Percentiles rank a stretch among this genome's conserved stretches.
phyloP scores from a whole-genome alignment of 768 basidiomycete species.

The Boletus huronensis region DNA sequence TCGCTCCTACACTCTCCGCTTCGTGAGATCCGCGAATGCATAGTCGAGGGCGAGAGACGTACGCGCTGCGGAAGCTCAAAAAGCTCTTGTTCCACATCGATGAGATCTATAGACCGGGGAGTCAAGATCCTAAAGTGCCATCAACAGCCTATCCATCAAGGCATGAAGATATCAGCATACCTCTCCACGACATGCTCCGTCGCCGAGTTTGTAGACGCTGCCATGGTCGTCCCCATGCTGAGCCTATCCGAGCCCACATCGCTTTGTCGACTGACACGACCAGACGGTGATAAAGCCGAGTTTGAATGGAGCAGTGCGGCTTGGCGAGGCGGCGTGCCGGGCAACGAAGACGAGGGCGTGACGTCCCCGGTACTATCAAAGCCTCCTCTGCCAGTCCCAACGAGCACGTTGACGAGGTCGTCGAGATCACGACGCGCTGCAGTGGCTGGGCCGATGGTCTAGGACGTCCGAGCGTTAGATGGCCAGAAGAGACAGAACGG shows the following conservation, averaged over 20 bases:
- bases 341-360: conserved; percentile 69
- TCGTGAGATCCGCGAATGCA: background rate
- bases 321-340: conserved; percentile 61
- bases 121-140: conserved; percentile 49
- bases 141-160: background rate
- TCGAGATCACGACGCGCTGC: conserved; percentile 58
- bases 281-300: conserved; percentile 44
- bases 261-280: conserved; percentile 67
- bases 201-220: conserved; percentile 47
- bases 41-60: conserved; percentile 7
- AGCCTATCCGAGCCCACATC: conserved; percentile 52
- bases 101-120: conserved; percentile 68
- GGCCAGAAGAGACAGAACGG: background rate
- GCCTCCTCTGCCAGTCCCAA: conserved; percentile 45
- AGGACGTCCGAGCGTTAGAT: background rate
- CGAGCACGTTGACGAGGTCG: conserved; percentile 59
- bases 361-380: conserved; percentile 56
- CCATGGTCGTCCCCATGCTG: conserved; percentile 44
- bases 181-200: conserved; percentile 71
- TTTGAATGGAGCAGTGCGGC: conserved; percentile 35
- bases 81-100: conserved; percentile 85
- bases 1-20: conserved; percentile 50
- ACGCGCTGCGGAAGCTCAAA: conserved; percentile 90
- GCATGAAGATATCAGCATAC: conserved; percentile 43
- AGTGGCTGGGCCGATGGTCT: conserved; percentile 42